Evolutionary conservation across 495 filamentous ascomycete genomes (phyloP), one percentile per base, ranked within the genome.

Genomic region (Aspergillus sparsus): DNA sequence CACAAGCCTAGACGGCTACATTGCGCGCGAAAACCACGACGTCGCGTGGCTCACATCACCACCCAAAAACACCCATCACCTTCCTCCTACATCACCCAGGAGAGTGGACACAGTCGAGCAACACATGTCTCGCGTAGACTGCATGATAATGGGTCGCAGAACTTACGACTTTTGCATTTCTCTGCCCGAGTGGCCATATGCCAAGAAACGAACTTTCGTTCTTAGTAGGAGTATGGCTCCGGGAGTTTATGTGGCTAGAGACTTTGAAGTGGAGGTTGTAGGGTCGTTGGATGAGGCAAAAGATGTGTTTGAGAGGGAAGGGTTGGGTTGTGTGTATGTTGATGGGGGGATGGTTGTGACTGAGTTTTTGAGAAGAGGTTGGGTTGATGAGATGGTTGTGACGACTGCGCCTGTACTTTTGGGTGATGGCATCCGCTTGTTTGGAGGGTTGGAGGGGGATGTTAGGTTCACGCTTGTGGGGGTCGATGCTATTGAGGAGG

Each of bases 301-400:
- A 18, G 27, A 31, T 11, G 32, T 50, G 2, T 41, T 62, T 3
- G 35, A 42, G 8, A 10, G n/a, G 32, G 55, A 62, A 37, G 11
- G 18, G 10, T 42, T 36, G n/a, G 27, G 42, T n/a, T 10, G 27
- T 33, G 55, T 62, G 12, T 58, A 62, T 58, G 54, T 58, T 5
- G 60, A 62, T 54, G 60, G 60, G 5, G 60, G 61, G 11, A 16
- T 47, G 47, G 53, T 51, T n/a, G 41, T 58, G 1, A 39, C 41
- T 49, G 55, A 35, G 61, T 62, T 58, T 50, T 31, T 62, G 49
- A 41, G 37, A 9, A 32, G 55, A 13, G 61, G 61, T 5, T 62
- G 61, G 55, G 15, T 62, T 5, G 61, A 62, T 58, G 61, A 62
- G 55, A 36, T 58, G 34, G 50, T 62, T 6, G 46, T 62, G 44